Base-by-base conservation (phyloP, 176 grass and related monocot genomes). In the Phoenix dactylifera region DNA sequence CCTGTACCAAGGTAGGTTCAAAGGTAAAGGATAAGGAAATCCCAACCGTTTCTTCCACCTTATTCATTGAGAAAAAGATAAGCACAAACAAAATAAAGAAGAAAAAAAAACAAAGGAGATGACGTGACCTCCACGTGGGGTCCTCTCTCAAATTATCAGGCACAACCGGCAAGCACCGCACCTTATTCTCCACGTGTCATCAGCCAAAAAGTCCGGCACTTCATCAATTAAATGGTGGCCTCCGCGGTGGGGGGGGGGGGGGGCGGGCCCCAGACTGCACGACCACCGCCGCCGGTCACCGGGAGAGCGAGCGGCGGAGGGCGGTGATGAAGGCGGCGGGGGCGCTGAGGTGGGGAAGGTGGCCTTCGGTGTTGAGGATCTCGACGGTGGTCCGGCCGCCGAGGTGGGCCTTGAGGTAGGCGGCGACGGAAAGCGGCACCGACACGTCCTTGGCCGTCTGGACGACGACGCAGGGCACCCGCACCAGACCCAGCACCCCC, bases 281-380 rank as follows among this genome's bases (percentile, higher is more conserved):
- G 2, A 44, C 9, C 35, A 44, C 2, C 10, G 53, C n/a, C 19
- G 22, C 7, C 5, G 9, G 76, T 70, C 15, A 83, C 67, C 83
- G 87, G 14, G 73, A 61, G 75, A 97, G 71, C 15, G 92, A 63
- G 39, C 81, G 68, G 65, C 87, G 84, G 74, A 97, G 87, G 19
- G 91, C 92, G 52, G 71, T 65, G 23, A 84, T 87, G 60, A 97
- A 84, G 61, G 81, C 81, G 24, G 79, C 64, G 3, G 92, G 92
- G 18, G 87, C 83, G 79, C 84, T 88, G 65, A 97, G 92, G 76
- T 97, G 92, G 18, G 92, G 92, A 9, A 97, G 87, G 75, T 97
- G 92, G 2, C 92, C 92, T 66, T 97, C 92, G 9, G 84, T 90
- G 35, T 74, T 69, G 14, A 97, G 70, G 7, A 79, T 69, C 76